Evolutionary conservation across 306 rosid species (phyloP).

Genomic region (Lathyrus oleraceus): DNA sequence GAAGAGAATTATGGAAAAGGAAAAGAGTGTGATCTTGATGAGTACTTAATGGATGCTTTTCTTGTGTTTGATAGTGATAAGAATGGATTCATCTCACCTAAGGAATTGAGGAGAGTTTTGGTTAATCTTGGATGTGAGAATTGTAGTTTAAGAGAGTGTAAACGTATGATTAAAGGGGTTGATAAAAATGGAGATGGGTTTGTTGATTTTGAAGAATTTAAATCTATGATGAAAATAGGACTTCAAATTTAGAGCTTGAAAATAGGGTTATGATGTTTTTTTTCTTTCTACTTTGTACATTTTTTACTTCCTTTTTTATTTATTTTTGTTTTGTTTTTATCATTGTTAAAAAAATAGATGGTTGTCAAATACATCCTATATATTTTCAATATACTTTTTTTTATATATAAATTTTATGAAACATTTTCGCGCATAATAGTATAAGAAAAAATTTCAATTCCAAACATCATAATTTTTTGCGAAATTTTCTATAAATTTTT

Average conservation of each 20-base stretch:
- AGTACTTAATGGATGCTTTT: slow-evolving; percentile 66
- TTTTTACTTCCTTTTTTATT: background rate
- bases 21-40: slow-evolving; percentile 22
- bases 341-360: no score
- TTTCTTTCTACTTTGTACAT: background rate
- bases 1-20: background rate
- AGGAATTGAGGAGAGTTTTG: slow-evolving; percentile 59
- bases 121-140: slow-evolving; percentile 52
- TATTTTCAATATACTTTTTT: no score
- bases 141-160: slow-evolving; percentile 59
- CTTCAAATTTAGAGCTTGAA: slow-evolving; percentile 12
- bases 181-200: slow-evolving; percentile 73
- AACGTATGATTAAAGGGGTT: slow-evolving; percentile 63
- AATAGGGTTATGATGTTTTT: slow-evolving; percentile 15
- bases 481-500: no score
- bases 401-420: no score
- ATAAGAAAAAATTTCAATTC: no score
- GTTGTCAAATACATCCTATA: no score
- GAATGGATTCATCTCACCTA: slow-evolving; percentile 61
- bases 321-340: background rate
- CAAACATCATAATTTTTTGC: no score
- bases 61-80: slow-evolving; percentile 58
- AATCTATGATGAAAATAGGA: slow-evolving; percentile 60
- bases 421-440: no score
- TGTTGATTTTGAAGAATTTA: slow-evolving; percentile 70